Percentiles rank a stretch among this genome's conserved stretches.
Conservation (phyloP, 108 stramenopile species). For the Nannochloropsis salina region DNA sequence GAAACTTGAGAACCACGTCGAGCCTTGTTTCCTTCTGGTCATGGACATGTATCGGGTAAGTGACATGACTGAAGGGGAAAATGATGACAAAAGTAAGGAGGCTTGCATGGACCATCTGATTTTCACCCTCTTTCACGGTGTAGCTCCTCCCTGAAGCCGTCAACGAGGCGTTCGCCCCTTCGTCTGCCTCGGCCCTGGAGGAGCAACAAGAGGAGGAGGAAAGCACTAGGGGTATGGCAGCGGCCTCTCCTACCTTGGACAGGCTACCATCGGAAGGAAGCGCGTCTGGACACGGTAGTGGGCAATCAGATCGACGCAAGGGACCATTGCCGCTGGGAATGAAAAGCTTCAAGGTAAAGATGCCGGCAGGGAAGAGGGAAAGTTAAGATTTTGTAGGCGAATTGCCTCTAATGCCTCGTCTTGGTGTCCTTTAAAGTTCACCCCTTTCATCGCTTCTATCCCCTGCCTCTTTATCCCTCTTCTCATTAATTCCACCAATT, state of each 20-base stretch:
- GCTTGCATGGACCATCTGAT: neutral
- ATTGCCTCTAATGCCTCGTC: no score
- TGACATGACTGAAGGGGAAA: neutral
- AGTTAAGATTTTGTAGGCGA: no score
- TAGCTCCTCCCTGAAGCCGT: conserved; percentile 2
- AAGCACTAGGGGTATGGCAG: neutral
- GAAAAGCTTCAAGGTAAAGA: conserved; percentile 15
- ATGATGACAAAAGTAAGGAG: neutral
- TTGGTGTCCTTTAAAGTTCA: neutral
- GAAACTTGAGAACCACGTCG: neutral
- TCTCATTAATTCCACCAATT: neutral
- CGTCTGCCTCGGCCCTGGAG: neutral
- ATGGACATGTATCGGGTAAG: neutral
- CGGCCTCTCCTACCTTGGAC: conserved; percentile 41
- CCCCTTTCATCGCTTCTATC: neutral
- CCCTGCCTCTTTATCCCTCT: neutral
- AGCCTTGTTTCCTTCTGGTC: neutral
- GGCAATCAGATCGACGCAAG: neutral
- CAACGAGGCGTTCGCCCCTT: neutral
- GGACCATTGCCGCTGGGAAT: neutral
- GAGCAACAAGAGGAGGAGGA: conserved; percentile 8
- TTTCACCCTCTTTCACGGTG: neutral
- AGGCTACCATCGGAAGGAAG: neutral
- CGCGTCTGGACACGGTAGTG: neutral
- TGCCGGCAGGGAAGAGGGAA: neutral